Evolutionary conservation across 106 monocot genomes (phyloP), one percentile per base, ranked within the genome.

Genomic region (Ottelia alismoides): DNA sequence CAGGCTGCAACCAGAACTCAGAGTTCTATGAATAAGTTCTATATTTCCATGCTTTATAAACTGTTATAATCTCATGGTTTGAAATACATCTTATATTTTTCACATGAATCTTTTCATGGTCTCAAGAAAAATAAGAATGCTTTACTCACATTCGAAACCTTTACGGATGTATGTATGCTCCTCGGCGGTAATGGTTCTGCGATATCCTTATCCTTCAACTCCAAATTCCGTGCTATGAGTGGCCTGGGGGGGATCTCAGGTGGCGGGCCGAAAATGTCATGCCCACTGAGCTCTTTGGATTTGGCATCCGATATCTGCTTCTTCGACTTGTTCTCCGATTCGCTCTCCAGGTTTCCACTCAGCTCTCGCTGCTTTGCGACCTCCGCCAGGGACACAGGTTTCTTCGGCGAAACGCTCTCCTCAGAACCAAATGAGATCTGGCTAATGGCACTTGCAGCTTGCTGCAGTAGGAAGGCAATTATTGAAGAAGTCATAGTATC

Each of bases 361-460:
- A 79, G 66, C 63, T 85, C 76, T 25, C 68, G 63, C 61, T 68
- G 68, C 52, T 74, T 74, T 24, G 74, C 68, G 16, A 74, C 68
- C 48, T 79, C 76, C 7, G 84, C 73, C 16, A 76, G 6, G 1
- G 72, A 65, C 6, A 55, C 69, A 20, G 84, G 79, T 44, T 79
- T 85, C 64, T 73, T 72, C 9, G 76, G 76, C 12, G 79, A 70
- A 35, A 79, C 49, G 17, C 27, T 70, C 52, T 76, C 84, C n/a
- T 84, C 79, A 18, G 65, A 57, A 47, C 59, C 68, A 55, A 79
- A 85, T 40, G 76, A 79, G 47, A 85, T 79, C 58, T 79, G 79
- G 47, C 84, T 79, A 12, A 85, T 68, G 14, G 70, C 62, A n/a
- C 50, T 63, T 12, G 47, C 27, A 1, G 72, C 54, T 70, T 79